Evolutionary conservation across 108 stramenopile species (phyloP).

Genomic region (Craspedostauros australis): DNA sequence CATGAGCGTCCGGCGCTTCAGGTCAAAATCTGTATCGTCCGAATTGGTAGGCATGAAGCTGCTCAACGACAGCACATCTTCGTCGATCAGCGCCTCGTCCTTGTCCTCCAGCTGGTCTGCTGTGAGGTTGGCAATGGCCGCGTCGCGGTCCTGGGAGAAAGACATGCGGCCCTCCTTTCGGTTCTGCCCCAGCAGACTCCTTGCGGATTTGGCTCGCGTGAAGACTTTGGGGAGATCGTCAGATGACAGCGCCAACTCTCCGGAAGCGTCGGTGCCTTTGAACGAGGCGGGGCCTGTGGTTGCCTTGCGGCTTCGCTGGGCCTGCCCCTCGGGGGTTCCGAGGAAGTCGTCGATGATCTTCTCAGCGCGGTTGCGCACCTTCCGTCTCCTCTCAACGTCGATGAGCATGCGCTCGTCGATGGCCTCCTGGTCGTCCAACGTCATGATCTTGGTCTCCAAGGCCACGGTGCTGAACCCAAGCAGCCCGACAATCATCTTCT

Average conservation of each 20-base stretch:
- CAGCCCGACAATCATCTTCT: slow-evolving; percentile 1
- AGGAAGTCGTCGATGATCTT: slow-evolving; percentile 53
- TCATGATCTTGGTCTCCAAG: background rate
- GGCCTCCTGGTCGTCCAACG: slow-evolving; percentile 11
- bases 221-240: slow-evolving; percentile 70
- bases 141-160: slow-evolving; percentile 24
- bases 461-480: background rate
- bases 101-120: slow-evolving; percentile 27
- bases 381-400: slow-evolving; percentile 36
- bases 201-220: slow-evolving; percentile 55
- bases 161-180: slow-evolving; percentile 21
- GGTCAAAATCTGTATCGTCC: slow-evolving; percentile 51
- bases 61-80: slow-evolving; percentile 64
- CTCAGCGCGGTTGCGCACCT: slow-evolving; percentile 63
- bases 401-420: slow-evolving; percentile 13
- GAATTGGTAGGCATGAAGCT: slow-evolving; percentile 51
- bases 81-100: slow-evolving; percentile 46
- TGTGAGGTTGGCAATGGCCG: slow-evolving; percentile 46
- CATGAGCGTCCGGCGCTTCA: slow-evolving; percentile 52
- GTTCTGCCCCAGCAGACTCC: slow-evolving; percentile 30
- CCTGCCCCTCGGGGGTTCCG: slow-evolving; percentile 27
- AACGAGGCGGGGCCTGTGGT: background rate
- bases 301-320: background rate
- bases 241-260: slow-evolving; percentile 31
- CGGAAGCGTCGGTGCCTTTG: slow-evolving; percentile 11